phyloP scores from a whole-genome alignment of 2,329 filamentous ascomycete species.

The Malbranchea zuffiana region DNA sequence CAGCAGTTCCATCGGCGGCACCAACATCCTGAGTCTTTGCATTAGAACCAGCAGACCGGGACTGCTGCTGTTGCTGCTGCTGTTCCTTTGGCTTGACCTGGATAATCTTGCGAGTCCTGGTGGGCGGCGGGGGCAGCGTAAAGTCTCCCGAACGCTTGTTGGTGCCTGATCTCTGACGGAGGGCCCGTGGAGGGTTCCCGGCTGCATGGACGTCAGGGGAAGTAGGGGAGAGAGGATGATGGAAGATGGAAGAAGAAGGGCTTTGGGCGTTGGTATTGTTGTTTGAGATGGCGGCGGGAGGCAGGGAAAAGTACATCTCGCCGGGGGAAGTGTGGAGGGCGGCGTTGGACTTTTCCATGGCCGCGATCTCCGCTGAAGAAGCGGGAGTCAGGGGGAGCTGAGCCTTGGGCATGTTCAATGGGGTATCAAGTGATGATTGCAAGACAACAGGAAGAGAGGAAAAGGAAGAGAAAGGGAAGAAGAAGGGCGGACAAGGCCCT shows the following conservation, averaged over 20 bases:
- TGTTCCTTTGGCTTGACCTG: constrained; percentile 72
- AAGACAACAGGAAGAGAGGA: background rate
- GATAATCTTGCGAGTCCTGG: constrained; percentile 87
- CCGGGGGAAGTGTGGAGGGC: constrained; percentile 24
- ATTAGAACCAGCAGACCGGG: background rate
- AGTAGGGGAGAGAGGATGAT: constrained; percentile 36
- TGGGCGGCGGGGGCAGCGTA: constrained; percentile 80
- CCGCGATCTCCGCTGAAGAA: constrained; percentile 68
- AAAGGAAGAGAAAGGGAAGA: background rate
- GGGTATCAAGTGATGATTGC: constrained; percentile 1
- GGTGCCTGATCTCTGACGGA: constrained; percentile 24
- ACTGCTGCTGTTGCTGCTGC: constrained; percentile 14
- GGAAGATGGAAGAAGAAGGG: constrained; percentile 33
- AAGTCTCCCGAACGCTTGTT: constrained; percentile 45
- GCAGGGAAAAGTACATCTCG: constrained; percentile 62
- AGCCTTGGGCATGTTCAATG: constrained; percentile 51
- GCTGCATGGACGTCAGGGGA: constrained; percentile 31
- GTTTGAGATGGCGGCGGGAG: constrained; percentile 49
- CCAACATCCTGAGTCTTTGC: background rate
- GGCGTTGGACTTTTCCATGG: constrained; percentile 23
- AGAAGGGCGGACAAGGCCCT: background rate
- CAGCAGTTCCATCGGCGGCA: background rate
- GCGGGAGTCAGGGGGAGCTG: constrained; percentile 63
- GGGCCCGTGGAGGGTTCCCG: constrained; percentile 16
- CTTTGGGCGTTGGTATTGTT: background rate